Conservation (phyloP, 2,329 filamentous ascomycete genomes). For the Ustulina deusta region DNA sequence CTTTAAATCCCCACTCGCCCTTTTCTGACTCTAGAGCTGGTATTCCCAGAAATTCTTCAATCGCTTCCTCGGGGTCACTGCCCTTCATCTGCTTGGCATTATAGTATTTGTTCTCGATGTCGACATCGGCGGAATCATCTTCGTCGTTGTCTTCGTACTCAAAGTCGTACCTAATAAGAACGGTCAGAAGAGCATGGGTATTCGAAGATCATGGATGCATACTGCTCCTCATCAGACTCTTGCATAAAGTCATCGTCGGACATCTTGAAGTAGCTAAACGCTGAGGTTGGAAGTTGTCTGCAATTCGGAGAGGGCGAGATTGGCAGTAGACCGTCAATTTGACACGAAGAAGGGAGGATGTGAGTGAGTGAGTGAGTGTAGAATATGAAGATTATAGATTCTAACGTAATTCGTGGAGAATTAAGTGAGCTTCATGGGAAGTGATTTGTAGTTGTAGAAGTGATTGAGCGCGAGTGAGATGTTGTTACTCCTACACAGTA, state of each 20-base stretch:
- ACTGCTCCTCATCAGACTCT: constrained; percentile 90
- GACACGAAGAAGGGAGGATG: neutral
- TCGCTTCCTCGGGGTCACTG: constrained; percentile 86
- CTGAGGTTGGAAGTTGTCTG: neutral
- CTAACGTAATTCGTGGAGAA: neutral
- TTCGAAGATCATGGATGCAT: constrained; percentile 40
- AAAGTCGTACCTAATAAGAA: constrained; percentile 81
- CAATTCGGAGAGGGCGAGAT: neutral
- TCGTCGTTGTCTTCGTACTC: constrained; percentile 96
- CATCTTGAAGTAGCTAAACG: constrained; percentile 62
- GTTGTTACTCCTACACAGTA: constrained; percentile 7
- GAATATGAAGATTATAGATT: constrained; percentile 1
- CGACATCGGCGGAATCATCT: constrained; percentile 87
- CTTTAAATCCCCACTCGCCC: constrained; percentile 99
- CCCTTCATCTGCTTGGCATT: constrained; percentile 97
- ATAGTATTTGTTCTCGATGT: constrained; percentile 99
- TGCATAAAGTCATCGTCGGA: constrained; percentile 95
- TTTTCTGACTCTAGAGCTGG: constrained; percentile 88
- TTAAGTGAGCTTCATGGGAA: neutral
- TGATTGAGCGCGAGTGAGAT: neutral
- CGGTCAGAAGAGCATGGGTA: neutral
- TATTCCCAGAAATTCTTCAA: constrained; percentile 92
- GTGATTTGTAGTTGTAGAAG: constrained; percentile 13
- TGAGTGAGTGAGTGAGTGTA: neutral
- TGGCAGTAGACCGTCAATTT: neutral